phyloP scores from a whole-genome alignment of 1,139 yeast species.

The Debaryomycetaceae sp. region DNA sequence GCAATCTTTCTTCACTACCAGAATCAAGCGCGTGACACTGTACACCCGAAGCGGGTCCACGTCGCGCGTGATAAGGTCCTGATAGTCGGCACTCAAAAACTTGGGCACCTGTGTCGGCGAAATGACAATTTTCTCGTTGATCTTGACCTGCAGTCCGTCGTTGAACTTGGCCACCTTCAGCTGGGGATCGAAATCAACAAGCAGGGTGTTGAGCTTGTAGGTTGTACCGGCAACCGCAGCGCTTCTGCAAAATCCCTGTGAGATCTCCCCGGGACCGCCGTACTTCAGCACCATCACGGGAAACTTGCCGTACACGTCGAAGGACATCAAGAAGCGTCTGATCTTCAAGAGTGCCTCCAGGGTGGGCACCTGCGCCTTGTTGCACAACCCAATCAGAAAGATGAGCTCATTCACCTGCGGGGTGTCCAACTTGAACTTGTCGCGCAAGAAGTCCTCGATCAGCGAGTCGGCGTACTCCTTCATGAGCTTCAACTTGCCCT shows the following conservation, averaged over 20 bases:
- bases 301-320: constrained; percentile 90
- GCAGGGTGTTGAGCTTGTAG: constrained; percentile 70
- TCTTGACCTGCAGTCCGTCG: constrained; percentile 72
- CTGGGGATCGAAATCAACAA: constrained; percentile 60
- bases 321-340: constrained; percentile 77
- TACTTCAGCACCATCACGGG: constrained; percentile 89
- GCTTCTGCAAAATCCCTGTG: constrained; percentile 95
- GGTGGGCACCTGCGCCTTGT: constrained; percentile 55
- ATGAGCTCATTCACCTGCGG: constrained; percentile 81
- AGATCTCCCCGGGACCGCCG: constrained; percentile 94
- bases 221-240: constrained; percentile 99
- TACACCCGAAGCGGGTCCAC: constrained; percentile 29
- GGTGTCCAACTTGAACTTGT: constrained; percentile 63
- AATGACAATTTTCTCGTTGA: constrained; percentile 70
- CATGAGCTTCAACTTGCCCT: constrained; percentile 45
- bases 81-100: constrained; percentile 32
- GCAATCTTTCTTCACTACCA: constrained; percentile 83
- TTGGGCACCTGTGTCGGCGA: constrained; percentile 69
- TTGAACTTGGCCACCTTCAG: constrained; percentile 65
- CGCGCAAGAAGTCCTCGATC: constrained; percentile 52
- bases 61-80: constrained; percentile 25
- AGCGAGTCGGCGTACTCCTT: constrained; percentile 52
- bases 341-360: constrained; percentile 76
- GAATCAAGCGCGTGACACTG: constrained; percentile 69
- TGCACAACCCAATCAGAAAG: constrained; percentile 79